These are phyloP conservation scores for Phytophthora boehmeriae DNA, from an alignment of 352 stramenopile species.

Conservation along the genomic window DNA sequence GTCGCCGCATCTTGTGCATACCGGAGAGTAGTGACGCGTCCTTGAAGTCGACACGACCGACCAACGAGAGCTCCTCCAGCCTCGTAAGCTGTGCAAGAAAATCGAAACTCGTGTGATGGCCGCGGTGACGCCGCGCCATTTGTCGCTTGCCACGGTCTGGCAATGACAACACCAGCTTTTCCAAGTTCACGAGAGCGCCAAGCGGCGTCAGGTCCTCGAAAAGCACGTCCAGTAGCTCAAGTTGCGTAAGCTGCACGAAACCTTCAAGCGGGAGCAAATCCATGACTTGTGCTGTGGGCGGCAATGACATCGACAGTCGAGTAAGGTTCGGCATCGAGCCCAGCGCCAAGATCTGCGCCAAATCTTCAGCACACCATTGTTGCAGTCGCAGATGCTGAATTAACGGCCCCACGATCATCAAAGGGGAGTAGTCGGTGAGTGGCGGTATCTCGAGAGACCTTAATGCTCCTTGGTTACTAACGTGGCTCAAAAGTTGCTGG, in stretches of 20 bases:
- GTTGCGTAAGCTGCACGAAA: slow-evolving; percentile 43
- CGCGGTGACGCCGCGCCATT: slow-evolving; percentile 41
- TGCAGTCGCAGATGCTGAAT: slow-evolving; percentile 47
- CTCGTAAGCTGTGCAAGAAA: slow-evolving; percentile 44
- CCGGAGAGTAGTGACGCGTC: slow-evolving; percentile 42
- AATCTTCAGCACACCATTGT: slow-evolving; percentile 47
- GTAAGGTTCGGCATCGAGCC: slow-evolving; percentile 35
- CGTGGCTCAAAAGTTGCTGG: slow-evolving; percentile 37
- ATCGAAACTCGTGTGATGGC: slow-evolving; percentile 48
- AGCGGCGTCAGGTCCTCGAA: slow-evolving; percentile 57
- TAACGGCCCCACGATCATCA: slow-evolving; percentile 30
- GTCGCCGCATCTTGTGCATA: slow-evolving; percentile 43
- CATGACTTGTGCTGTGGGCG: slow-evolving; percentile 41
- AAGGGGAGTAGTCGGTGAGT: slow-evolving; percentile 37
- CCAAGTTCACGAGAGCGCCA: slow-evolving; percentile 42
- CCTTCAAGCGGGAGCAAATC: slow-evolving; percentile 47
- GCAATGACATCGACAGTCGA: slow-evolving; percentile 43
- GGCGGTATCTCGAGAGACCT: slow-evolving; percentile 42
- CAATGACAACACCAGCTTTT: slow-evolving; percentile 58
- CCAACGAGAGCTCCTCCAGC: slow-evolving; percentile 54
- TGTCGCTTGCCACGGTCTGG: slow-evolving; percentile 50
- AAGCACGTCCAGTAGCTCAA: slow-evolving; percentile 59
- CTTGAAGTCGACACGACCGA: slow-evolving; percentile 68
- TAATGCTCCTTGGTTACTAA: slow-evolving; percentile 30
- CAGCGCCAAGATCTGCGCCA: slow-evolving; percentile 36